Percentiles rank a stretch among this genome's conserved stretches.
These are phyloP conservation scores for Emericellopsis terricola DNA, from an alignment of 495 filamentous ascomycete species.

Conservation along the genomic window DNA sequence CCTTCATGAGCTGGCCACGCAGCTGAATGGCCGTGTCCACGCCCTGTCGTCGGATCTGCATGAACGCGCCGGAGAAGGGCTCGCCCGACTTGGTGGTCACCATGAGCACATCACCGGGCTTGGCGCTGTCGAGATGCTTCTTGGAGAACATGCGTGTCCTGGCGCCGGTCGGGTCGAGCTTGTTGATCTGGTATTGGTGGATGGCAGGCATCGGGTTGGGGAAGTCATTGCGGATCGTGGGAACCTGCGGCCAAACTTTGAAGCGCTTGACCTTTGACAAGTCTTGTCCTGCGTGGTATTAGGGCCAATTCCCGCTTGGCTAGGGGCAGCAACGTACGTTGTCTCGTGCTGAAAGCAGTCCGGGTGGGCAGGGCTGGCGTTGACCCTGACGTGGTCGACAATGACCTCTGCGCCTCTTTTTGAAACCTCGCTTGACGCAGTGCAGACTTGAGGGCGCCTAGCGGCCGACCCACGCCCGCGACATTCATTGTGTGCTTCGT, in stretches of 20 bases:
- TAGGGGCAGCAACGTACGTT: constrained; percentile 4
- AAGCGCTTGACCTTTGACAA: background rate
- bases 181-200: constrained; percentile 42
- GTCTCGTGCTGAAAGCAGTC: constrained; percentile 3
- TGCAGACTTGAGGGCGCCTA: constrained; percentile 47
- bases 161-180: constrained; percentile 69
- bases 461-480: constrained; percentile 38
- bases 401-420: constrained; percentile 14
- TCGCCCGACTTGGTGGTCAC: constrained; percentile 63
- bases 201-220: constrained; percentile 40
- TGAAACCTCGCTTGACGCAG: constrained; percentile 28
- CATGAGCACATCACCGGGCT: constrained; percentile 77
- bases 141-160: constrained; percentile 66
- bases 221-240: constrained; percentile 16
- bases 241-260: constrained; percentile 11
- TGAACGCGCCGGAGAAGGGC: constrained; percentile 72
- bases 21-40: constrained; percentile 76
- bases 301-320: background rate
- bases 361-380: constrained; percentile 9
- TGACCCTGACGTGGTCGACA: constrained; percentile 16
- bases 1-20: constrained; percentile 59
- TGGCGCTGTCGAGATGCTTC: constrained; percentile 51
- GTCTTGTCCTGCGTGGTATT: background rate
- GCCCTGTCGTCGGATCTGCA: constrained; percentile 69
- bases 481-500: constrained; percentile 31